Evolutionary conservation across 495 filamentous ascomycete genomes (phyloP).

Genomic region (Terfezia boudieri): DNA sequence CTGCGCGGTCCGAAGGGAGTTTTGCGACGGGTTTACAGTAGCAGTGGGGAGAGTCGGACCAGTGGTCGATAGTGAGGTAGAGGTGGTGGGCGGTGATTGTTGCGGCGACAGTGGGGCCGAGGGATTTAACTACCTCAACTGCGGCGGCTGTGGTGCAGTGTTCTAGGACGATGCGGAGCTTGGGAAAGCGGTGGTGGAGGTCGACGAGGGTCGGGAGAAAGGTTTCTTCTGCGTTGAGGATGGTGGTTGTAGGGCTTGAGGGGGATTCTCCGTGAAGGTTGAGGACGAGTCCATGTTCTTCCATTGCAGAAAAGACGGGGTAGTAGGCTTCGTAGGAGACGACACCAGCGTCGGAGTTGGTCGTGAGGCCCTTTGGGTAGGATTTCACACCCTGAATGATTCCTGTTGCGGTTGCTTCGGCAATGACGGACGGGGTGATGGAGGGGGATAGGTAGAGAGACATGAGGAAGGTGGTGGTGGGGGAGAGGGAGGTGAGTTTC

Average conservation of each 20-base stretch:
- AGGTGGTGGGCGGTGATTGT: constrained; percentile 66
- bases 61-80: constrained; percentile 53
- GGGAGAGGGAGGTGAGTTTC: constrained; percentile 41
- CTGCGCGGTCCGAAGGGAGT: constrained; percentile 46
- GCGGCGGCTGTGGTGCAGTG: constrained; percentile 76
- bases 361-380: constrained; percentile 52
- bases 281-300: constrained; percentile 38
- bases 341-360: constrained; percentile 67
- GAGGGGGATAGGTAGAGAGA: constrained; percentile 61
- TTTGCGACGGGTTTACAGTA: constrained; percentile 82
- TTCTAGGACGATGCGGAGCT: constrained; percentile 54
- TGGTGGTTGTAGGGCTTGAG: constrained; percentile 26
- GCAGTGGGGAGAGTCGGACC: constrained; percentile 50
- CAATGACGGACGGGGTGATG: constrained; percentile 58
- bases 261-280: constrained; percentile 39
- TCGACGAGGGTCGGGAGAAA: constrained; percentile 57
- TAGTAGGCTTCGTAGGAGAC: constrained; percentile 47
- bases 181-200: constrained; percentile 54
- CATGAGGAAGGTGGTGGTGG: constrained; percentile 65
- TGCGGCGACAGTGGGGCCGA: constrained; percentile 50
- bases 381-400: constrained; percentile 41
- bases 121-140: constrained; percentile 49
- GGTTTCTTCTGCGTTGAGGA: constrained; percentile 55
- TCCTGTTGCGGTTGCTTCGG: constrained; percentile 42
- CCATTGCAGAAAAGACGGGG: constrained; percentile 62